A percentile compares a stretch with the other conserved stretches of the same genome.
phyloP scores from a whole-genome alignment of 1,284 basidiomycete genomes.

The Cronartium quercuum region DNA sequence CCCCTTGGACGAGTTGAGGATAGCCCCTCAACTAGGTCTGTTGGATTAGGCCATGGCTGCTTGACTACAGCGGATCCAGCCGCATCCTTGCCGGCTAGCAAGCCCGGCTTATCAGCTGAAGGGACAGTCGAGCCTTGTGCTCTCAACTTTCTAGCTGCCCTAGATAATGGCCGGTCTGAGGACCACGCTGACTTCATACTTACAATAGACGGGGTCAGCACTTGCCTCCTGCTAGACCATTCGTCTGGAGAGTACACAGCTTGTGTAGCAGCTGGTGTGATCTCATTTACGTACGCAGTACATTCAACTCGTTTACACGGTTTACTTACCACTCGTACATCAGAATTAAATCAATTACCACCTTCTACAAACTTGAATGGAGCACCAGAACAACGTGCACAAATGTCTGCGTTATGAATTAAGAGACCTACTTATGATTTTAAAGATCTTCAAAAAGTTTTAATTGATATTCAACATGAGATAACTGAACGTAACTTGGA shows the following conservation, averaged over 20 bases:
- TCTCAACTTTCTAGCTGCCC: not conserved
- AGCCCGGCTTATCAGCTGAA: too few relatives aligned
- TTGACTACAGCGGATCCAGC: too few relatives aligned
- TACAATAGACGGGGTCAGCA: not conserved
- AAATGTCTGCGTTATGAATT: conserved; percentile 47
- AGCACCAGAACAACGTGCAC: conserved; percentile 40
- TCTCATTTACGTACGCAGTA: conserved; percentile 45
- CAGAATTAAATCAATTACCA: conserved; percentile 36
- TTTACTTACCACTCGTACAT: conserved; percentile 43
- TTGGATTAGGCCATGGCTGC: too few relatives aligned
- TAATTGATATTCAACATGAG: too few relatives aligned
- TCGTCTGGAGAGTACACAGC: conserved; percentile 48
- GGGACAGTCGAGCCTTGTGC: too few relatives aligned
- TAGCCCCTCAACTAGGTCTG: too few relatives aligned
- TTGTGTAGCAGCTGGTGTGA: conserved; percentile 45
- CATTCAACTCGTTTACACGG: conserved; percentile 46
- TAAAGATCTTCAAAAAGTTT: too few relatives aligned
- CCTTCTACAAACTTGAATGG: conserved; percentile 42
- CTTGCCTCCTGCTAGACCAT: conserved; percentile 39
- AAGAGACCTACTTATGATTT: conserved; percentile 12
- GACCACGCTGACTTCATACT: not conserved
- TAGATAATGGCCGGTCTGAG: not conserved
- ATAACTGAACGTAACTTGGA: too few relatives aligned
- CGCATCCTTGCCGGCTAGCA: too few relatives aligned
- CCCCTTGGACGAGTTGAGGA: not conserved